A percentile compares a stretch with the other conserved stretches of the same genome.
phyloP scores from a whole-genome alignment of 768 basidiomycete species.

The Brasilioporus rufonigricans region DNA sequence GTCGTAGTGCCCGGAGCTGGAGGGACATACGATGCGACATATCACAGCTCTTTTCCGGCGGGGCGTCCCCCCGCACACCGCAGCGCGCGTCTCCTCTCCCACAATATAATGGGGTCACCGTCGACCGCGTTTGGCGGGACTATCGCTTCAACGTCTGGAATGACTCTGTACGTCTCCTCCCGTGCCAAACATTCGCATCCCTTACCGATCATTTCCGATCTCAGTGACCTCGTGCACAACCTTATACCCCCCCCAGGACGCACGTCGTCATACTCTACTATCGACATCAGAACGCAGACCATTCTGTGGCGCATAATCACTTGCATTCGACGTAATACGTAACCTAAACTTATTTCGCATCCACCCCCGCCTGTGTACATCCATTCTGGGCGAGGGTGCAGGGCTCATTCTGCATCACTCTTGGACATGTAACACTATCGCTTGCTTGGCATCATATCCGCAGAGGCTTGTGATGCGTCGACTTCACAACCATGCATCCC shows the following conservation, averaged over 20 bases:
- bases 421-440: constrained; percentile 28
- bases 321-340: constrained; percentile 30
- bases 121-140: constrained; percentile 68
- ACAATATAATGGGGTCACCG: constrained; percentile 52
- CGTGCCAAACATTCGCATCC: not conserved
- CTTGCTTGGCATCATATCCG: constrained; percentile 19
- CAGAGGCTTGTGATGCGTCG: constrained; percentile 10
- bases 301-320: constrained; percentile 29
- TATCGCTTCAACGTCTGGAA: constrained; percentile 64
- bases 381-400: constrained; percentile 14
- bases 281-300: constrained; percentile 29
- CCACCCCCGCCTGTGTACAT: constrained; percentile 9
- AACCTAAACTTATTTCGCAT: constrained; percentile 28
- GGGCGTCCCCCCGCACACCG: constrained; percentile 29
- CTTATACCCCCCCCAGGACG: constrained; percentile 26
- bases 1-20: constrained; percentile 61
- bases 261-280: constrained; percentile 28
- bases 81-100: constrained; percentile 34
- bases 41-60: constrained; percentile 56
- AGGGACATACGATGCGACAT: constrained; percentile 59
- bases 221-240: constrained; percentile 19
- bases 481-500: constrained; percentile 4
- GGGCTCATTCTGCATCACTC: constrained; percentile 14
- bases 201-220: constrained; percentile 10
- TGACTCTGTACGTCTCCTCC: constrained; percentile 37